A percentile compares a stretch with the other conserved stretches of the same genome.
Evolutionary conservation across 2,329 filamentous ascomycete species (phyloP).

Genomic region (Fonsecaea erecta): DNA sequence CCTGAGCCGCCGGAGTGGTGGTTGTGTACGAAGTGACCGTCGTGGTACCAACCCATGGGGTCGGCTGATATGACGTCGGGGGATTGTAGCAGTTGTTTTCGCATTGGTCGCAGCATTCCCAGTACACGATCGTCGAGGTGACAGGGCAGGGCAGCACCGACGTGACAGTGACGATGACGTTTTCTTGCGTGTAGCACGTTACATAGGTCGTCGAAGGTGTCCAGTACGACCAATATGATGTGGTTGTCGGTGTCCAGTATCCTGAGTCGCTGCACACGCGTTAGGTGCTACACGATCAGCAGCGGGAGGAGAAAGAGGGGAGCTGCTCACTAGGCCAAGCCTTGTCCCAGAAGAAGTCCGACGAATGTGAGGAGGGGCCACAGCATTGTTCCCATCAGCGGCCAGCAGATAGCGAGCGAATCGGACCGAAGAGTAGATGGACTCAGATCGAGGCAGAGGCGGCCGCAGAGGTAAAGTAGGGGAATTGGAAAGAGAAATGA

Average conservation of each 20-base stretch:
- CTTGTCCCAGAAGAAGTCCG: constrained; percentile 8
- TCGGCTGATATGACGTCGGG: constrained; percentile 6
- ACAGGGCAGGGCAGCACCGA: constrained; percentile 31
- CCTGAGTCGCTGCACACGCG: constrained; percentile 26
- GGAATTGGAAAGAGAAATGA: neutral
- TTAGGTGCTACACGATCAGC: neutral
- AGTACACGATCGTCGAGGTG: constrained; percentile 32
- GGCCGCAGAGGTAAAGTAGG: neutral
- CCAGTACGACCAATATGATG: constrained; percentile 32
- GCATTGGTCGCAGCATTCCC: constrained; percentile 35
- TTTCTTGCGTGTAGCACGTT: constrained; percentile 27
- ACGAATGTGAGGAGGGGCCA: constrained; percentile 11
- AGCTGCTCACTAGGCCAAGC: constrained; percentile 22
- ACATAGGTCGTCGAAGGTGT: constrained; percentile 33
- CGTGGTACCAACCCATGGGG: constrained; percentile 23
- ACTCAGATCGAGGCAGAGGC: neutral
- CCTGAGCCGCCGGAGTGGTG: constrained; percentile 18
- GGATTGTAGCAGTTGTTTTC: constrained; percentile 26
- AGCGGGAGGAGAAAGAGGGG: neutral
- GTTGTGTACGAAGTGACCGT: constrained; percentile 34
- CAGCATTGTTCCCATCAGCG: constrained; percentile 6
- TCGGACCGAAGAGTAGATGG: neutral
- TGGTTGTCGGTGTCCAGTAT: constrained; percentile 34
- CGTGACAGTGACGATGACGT: constrained; percentile 33
- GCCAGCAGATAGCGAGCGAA: neutral